These are phyloP conservation scores for Pyrenophora seminiperda DNA, from an alignment of 2,329 filamentous ascomycete genomes.

Conservation along the genomic window DNA sequence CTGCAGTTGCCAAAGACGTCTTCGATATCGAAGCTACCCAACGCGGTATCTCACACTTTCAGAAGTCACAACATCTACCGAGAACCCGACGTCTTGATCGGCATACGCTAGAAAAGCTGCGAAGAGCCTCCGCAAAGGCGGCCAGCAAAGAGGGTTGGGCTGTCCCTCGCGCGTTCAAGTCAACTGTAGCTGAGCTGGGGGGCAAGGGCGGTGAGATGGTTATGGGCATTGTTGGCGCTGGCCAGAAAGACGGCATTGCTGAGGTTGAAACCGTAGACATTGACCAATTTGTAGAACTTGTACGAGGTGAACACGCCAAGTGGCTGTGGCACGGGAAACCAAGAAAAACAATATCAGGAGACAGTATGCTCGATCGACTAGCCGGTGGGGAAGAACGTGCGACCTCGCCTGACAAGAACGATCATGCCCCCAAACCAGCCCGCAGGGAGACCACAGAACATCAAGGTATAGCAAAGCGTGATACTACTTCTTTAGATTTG, in stretches of 20 bases:
- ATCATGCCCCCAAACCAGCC: slow-evolving; percentile 54
- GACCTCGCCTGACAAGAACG: slow-evolving; percentile 60
- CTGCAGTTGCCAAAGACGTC: slow-evolving; percentile 85
- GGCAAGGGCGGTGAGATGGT: slow-evolving; percentile 94
- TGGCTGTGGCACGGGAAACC: slow-evolving; percentile 96
- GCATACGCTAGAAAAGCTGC: slow-evolving; percentile 79
- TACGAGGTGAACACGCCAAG: slow-evolving; percentile 81
- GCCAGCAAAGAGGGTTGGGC: slow-evolving; percentile 89
- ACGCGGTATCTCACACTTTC: slow-evolving; percentile 82
- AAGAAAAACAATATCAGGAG: slow-evolving; percentile 60
- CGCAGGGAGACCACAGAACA: slow-evolving; percentile 57
- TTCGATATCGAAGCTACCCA: slow-evolving; percentile 86
- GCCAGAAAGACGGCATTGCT: slow-evolving; percentile 86
- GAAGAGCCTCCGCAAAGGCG: slow-evolving; percentile 84
- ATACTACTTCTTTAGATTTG: slow-evolving; percentile 36
- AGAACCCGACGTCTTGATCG: slow-evolving; percentile 80
- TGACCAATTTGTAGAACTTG: slow-evolving; percentile 77
- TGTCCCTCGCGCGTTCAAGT: slow-evolving; percentile 92
- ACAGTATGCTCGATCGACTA: slow-evolving; percentile 47
- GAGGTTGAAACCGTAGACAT: slow-evolving; percentile 93
- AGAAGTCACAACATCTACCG: slow-evolving; percentile 83
- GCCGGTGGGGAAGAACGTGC: slow-evolving; percentile 47
- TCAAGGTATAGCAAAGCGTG: slow-evolving; percentile 32
- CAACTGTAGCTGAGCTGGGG: slow-evolving; percentile 88
- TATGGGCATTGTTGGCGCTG: slow-evolving; percentile 85